A percentile compares a stretch with the other conserved stretches of the same genome.
These are phyloP conservation scores for Dendrobium nobile DNA, from an alignment of 106 monocot genomes.

Conservation along the genomic window DNA sequence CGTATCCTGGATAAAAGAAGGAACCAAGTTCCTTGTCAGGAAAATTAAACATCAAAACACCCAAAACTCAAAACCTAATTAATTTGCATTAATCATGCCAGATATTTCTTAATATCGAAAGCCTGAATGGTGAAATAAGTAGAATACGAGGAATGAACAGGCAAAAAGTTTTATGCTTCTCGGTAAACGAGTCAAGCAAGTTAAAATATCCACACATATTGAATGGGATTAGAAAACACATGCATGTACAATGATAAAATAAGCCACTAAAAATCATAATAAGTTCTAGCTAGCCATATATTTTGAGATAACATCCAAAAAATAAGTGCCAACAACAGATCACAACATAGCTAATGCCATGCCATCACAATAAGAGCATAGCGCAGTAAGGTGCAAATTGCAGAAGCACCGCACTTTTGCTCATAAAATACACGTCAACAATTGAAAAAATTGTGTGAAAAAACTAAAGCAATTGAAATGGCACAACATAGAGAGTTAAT, in stretches of 20 bases:
- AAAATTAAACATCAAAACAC: slow-evolving; percentile 1
- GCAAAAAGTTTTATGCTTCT: not conserved
- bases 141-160: not conserved
- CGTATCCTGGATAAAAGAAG: slow-evolving; percentile 56
- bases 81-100: not conserved
- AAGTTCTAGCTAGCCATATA: not conserved
- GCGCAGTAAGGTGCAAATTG: no score
- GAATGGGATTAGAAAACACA: not conserved
- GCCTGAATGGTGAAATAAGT: not conserved
- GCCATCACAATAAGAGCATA: no score
- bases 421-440: no score
- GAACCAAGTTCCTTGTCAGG: not conserved
- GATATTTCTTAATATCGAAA: not conserved
- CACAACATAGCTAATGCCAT: no score
- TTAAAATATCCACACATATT: not conserved
- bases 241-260: not conserved
- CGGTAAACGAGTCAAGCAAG: not conserved
- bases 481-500: no score
- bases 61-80: not conserved
- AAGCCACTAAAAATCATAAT: not conserved
- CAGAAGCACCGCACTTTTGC: no score
- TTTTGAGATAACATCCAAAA: not conserved
- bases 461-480: no score
- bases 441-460: no score
- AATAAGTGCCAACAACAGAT: no score